phyloP scores from a whole-genome alignment of 306 rosid species.

The Mucuna pruriens region DNA sequence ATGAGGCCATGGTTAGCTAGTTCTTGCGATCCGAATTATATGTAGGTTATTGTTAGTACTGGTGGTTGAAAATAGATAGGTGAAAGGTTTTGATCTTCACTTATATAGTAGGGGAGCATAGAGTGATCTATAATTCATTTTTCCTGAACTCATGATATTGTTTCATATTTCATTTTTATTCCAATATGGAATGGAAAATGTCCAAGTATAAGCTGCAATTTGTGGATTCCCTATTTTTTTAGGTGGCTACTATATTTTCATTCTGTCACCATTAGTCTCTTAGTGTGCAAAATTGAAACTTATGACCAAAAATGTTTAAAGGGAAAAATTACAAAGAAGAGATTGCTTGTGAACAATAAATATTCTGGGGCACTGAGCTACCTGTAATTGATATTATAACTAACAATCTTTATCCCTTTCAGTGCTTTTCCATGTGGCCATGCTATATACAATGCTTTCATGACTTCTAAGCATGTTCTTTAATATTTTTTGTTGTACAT shows the following conservation, averaged over 20 bases:
- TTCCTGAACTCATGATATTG: not conserved
- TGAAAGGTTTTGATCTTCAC: too few species aligned
- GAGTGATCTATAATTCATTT: not conserved
- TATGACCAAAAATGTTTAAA: not conserved
- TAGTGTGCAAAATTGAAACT: not conserved
- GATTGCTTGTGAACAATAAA: not conserved
- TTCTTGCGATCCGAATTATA: not conserved
- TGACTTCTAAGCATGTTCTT: conserved; percentile 6
- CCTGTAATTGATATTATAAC: not conserved
- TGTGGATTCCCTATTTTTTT: not conserved
- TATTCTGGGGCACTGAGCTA: not conserved
- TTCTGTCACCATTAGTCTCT: not conserved
- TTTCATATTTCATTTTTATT: not conserved
- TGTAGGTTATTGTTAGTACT: not conserved
- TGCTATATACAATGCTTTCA: not conserved
- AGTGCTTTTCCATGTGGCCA: not conserved
- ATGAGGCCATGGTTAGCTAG: not conserved
- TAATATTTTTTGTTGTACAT: not conserved
- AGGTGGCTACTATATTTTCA: not conserved
- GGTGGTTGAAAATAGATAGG: not conserved
- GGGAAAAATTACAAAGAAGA: not conserved
- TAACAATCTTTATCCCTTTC: not conserved
- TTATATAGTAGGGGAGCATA: not conserved
- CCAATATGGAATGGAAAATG: not conserved
- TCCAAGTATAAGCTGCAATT: not conserved